Conservation (phyloP, 1,284 basidiomycete species). For the Sutorius eximius region DNA sequence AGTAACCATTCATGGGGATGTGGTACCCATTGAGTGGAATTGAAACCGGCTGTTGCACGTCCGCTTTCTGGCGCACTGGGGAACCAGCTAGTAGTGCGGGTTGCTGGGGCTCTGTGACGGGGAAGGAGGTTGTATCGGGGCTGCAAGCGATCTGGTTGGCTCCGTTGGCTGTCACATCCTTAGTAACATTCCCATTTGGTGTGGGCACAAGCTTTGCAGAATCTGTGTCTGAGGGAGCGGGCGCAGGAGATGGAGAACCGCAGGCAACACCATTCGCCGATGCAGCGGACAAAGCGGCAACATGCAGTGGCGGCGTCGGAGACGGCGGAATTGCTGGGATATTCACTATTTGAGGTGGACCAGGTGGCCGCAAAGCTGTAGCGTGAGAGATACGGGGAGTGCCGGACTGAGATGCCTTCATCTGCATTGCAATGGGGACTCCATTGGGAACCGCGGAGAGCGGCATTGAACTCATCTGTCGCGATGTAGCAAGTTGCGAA, state of each 20-base stretch:
- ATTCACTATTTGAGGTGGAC: conserved; percentile 30
- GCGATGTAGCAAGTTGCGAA: conserved; percentile 26
- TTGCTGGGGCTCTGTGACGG: conserved; percentile 25
- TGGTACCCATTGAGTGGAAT: conserved; percentile 47
- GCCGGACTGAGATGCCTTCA: conserved; percentile 52
- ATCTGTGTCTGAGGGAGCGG: conserved; percentile 26
- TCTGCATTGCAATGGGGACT: conserved; percentile 50
- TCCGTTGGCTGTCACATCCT: conserved; percentile 35
- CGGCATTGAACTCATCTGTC: conserved; percentile 25
- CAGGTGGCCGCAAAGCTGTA: conserved; percentile 37
- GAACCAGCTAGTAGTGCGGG: conserved; percentile 12
- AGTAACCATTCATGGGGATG: conserved; percentile 45
- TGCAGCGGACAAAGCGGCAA: conserved; percentile 1
- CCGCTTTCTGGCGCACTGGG: conserved; percentile 46
- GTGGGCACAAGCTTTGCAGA: conserved; percentile 16
- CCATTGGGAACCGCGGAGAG: conserved; percentile 38
- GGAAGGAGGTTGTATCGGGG: conserved; percentile 15
- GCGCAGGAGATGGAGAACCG: conserved; percentile 24
- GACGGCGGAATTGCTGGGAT: conserved; percentile 20
- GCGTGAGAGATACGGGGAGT: conserved; percentile 55
- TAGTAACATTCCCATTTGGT: conserved; percentile 20
- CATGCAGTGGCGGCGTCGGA: conserved; percentile 22
- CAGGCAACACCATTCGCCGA: conserved; percentile 10
- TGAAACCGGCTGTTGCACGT: conserved; percentile 37
- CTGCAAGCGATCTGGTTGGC: conserved; percentile 24